These are phyloP conservation scores for Pichia sporocuriosa DNA, from an alignment of 805 yeast genomes.

Conservation along the genomic window DNA sequence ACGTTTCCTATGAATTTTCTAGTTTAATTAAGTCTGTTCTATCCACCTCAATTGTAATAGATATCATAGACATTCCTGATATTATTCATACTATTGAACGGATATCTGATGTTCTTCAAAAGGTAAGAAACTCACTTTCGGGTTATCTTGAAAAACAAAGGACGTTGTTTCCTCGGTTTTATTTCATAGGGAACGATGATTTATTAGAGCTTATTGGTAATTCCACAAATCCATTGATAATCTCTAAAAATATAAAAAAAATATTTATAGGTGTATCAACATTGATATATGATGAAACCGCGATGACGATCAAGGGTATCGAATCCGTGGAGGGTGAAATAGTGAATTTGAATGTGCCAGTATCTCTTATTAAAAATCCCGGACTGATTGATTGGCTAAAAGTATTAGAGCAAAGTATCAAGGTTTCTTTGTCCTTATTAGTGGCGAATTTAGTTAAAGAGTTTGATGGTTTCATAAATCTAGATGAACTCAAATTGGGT, in stretches of 20 bases:
- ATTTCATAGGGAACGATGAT: conserved; percentile 88
- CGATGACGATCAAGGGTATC: conserved; percentile 33
- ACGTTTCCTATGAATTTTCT: conserved; percentile 56
- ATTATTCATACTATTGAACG: conserved; percentile 41
- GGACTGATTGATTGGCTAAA: conserved; percentile 57
- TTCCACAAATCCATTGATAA: conserved; percentile 35
- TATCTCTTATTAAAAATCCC: conserved; percentile 37
- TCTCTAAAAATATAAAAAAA: conserved; percentile 57
- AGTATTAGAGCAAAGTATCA: conserved; percentile 49
- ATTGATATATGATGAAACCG: conserved; percentile 30
- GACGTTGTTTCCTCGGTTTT: conserved; percentile 70
- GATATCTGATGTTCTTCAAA: conserved; percentile 46
- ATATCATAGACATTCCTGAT: conserved; percentile 45
- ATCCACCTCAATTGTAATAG: conserved; percentile 46
- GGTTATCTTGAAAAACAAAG: conserved; percentile 80
- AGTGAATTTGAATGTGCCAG: conserved; percentile 35
- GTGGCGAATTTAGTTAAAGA: conserved; percentile 29
- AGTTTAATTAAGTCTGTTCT: conserved; percentile 42
- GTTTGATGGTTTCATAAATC: conserved; percentile 9
- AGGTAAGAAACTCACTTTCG: conserved; percentile 57
- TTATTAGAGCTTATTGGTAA: conserved; percentile 76
- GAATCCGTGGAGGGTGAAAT: conserved; percentile 62
- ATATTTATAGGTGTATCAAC: conserved; percentile 62
- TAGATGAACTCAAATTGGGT: not conserved
- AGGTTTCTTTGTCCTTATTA: conserved; percentile 37